A percentile compares a stretch with the other conserved stretches of the same genome.
Evolutionary conservation across 352 stramenopile species (phyloP).

Genomic region (Lagenidium giganteum): DNA sequence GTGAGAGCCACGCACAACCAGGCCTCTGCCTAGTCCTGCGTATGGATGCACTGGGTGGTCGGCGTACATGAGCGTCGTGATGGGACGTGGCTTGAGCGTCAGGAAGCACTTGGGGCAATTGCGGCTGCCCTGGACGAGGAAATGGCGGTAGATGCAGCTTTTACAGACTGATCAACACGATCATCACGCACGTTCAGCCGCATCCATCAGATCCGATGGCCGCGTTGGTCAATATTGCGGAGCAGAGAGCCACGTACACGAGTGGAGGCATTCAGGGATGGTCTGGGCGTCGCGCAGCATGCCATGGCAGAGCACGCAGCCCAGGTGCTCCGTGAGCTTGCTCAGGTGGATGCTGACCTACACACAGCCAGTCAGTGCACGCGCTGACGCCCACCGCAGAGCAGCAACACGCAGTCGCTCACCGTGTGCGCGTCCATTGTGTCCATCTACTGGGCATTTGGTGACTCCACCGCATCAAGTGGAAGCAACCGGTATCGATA

Average conservation of each 20-base stretch:
- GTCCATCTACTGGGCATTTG: too few relatives aligned
- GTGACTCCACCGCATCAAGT: background rate
- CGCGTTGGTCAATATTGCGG: background rate
- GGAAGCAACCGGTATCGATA: background rate
- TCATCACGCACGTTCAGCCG: background rate
- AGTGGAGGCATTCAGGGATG: slow-evolving; percentile 79
- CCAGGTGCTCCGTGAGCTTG: slow-evolving; percentile 56
- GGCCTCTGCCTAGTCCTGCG: too few relatives aligned
- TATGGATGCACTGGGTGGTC: background rate
- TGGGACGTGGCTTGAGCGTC: slow-evolving; percentile 43
- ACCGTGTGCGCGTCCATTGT: slow-evolving; percentile 23
- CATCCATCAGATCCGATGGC: background rate
- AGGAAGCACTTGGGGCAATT: slow-evolving; percentile 61
- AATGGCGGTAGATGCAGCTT: slow-evolving; percentile 79
- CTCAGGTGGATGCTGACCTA: slow-evolving; percentile 50
- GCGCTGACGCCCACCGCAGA: background rate
- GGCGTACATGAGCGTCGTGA: slow-evolving; percentile 59
- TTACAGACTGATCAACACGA: slow-evolving; percentile 60
- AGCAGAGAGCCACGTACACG: slow-evolving; percentile 31
- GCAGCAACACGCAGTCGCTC: background rate
- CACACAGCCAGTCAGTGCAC: too few relatives aligned
- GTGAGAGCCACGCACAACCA: too few relatives aligned
- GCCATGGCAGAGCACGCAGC: slow-evolving; percentile 58
- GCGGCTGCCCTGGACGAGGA: slow-evolving; percentile 51
- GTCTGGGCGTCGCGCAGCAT: slow-evolving; percentile 75